These are phyloP conservation scores for Termitomyces sp. DNA, from an alignment of 768 basidiomycete species.

Conservation along the genomic window DNA sequence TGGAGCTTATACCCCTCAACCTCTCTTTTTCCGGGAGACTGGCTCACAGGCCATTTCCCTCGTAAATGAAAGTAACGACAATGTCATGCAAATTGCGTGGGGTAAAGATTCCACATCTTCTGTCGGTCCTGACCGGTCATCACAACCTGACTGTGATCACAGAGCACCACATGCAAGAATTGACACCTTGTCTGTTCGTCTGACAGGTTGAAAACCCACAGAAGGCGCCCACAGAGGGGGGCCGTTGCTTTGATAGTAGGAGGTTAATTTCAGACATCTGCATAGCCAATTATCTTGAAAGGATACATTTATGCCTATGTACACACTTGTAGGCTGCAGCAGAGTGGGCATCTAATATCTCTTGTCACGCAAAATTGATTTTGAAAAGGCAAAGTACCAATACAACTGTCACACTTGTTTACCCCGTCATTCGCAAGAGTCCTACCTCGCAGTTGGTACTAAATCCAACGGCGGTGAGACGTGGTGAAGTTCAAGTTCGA, in stretches of 20 bases:
- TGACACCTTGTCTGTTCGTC: neutral
- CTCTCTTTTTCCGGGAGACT: neutral
- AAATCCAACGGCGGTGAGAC: neutral
- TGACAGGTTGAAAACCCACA: neutral
- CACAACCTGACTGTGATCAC: constrained; percentile 2
- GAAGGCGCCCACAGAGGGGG: neutral
- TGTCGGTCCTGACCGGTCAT: constrained; percentile 8
- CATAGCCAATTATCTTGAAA: too few species aligned
- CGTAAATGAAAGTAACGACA: neutral
- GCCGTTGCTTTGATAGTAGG: too few species aligned
- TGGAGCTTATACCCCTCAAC: neutral
- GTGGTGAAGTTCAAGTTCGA: neutral
- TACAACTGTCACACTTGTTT: neutral
- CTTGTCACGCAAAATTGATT: neutral
- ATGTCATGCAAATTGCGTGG: neutral
- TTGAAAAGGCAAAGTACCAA: neutral
- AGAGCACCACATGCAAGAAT: neutral
- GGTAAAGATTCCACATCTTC: constrained; percentile 4
- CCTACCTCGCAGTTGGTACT: too few species aligned
- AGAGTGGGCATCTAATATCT: neutral
- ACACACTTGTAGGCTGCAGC: neutral
- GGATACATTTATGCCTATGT: too few species aligned
- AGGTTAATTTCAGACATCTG: too few species aligned
- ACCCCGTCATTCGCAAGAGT: neutral
- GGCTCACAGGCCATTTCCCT: neutral